Evolutionary conservation across 1,284 basidiomycete species (phyloP), one percentile per base, ranked within the genome.

Genomic region (Neolentinus lepideus): DNA sequence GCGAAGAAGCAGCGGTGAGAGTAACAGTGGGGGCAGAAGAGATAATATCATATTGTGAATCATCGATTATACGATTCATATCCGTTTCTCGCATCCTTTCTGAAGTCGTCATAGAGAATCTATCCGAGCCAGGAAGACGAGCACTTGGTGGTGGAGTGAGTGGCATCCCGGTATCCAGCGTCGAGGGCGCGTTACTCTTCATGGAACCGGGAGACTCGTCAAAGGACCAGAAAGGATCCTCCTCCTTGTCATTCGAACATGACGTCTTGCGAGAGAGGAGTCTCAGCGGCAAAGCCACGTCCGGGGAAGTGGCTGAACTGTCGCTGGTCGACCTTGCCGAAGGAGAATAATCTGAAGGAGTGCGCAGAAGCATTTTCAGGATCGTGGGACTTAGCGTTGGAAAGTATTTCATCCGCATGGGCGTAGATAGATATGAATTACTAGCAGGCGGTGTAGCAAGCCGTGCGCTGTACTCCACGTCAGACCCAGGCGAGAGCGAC

Each of bases 381-480:
- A 65, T 64, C 6, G 58, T 60, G 1, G 67, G 65, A 57, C 64
- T 69, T 31, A 66, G 62, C 46, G 56, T 66, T 0, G 66, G 63
- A 50, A 69, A 69, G 26, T 67, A 58, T 50, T 62, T 67, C 53
- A 58, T 57, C 11, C 69, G 64, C 35, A 69, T 53, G 11, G 69
- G 67, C 0, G 68, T 70, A 14, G 63, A 61, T 29, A 70, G 55
- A 52, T 66, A 67, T 10, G 64, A 58, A 47, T 67, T 60, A 56
- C 64, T 60, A 29, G 54, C 38, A 12, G n/a, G n/a, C n/a, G n/a
- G n/a, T n/a, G n/a, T n/a, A n/a, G n/a, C n/a, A n/a, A n/a, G n/a
- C n/a, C n/a, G n/a, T n/a, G n/a, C n/a, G n/a, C n/a, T n/a, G n/a
- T n/a, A n/a, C n/a, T n/a, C n/a, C n/a, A n/a, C n/a, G n/a, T n/a